Conservation (phyloP, 148 eudicot genomes). For the Fallopia convolvulus region DNA sequence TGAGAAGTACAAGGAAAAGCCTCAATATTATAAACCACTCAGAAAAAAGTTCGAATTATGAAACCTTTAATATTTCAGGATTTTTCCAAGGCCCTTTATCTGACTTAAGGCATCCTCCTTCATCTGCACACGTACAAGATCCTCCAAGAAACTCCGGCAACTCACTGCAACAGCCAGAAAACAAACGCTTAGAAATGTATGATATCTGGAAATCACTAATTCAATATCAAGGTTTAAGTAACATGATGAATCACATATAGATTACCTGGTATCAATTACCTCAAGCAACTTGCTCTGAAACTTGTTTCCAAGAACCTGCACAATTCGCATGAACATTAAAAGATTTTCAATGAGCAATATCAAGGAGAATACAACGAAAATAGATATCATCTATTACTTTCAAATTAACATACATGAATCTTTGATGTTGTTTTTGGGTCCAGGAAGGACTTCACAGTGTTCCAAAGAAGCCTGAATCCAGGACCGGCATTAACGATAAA, state of each 20-base stretch:
- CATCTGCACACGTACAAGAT: conserved; percentile 69
- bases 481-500: conserved; percentile 95
- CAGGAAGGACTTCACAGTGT: conserved; percentile 69
- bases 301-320: conserved; percentile 87
- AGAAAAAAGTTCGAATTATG: background rate
- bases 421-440: conserved; percentile 91
- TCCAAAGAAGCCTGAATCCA: conserved; percentile 95
- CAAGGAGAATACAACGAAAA: background rate
- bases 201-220: background rate
- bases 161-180: conserved; percentile 40
- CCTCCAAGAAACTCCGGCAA: conserved; percentile 95
- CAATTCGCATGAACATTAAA: background rate
- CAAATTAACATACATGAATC: conserved; percentile 53
- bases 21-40: background rate
- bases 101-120: conserved; percentile 81
- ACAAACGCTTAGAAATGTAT: background rate
- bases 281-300: conserved; percentile 86
- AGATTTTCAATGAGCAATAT: background rate
- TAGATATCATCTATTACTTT: background rate
- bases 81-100: conserved; percentile 97
- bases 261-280: conserved; percentile 79
- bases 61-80: conserved; percentile 75
- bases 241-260: background rate
- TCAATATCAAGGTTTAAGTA: background rate
- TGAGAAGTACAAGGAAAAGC: background rate